Conservation (phyloP, 306 rosid genomes). For the Castanospermum australe region DNA sequence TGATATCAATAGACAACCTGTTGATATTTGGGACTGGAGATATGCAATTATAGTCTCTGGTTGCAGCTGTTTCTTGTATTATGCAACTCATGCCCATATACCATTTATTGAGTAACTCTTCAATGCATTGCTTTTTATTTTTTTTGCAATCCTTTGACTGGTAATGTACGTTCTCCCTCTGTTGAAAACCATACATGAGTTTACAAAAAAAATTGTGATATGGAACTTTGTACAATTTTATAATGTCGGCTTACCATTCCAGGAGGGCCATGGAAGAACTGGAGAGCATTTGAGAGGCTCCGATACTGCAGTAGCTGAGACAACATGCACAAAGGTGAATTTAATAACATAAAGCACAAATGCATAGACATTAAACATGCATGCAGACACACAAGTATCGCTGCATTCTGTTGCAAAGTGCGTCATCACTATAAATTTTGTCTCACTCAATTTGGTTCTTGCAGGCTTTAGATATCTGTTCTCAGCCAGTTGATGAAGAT, state of each 20-base stretch:
- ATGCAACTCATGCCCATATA: background rate
- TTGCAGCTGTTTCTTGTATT: background rate
- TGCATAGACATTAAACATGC: background rate
- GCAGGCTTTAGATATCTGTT: slow-evolving; percentile 65
- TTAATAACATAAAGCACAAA: slow-evolving; percentile 3
- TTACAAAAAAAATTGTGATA: background rate
- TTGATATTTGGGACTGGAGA: background rate
- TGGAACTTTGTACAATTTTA: background rate
- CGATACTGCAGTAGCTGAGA: slow-evolving; percentile 51
- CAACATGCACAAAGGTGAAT: slow-evolving; percentile 57
- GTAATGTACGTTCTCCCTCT: slow-evolving; percentile 2
- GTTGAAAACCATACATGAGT: background rate
- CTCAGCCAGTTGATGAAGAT: slow-evolving; percentile 52
- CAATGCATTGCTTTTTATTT: background rate
- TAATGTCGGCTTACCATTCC: slow-evolving; percentile 19
- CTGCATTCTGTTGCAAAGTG: background rate
- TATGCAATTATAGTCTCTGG: slow-evolving; percentile 4
- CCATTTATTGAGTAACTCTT: background rate
- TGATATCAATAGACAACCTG: background rate
- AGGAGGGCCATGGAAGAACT: slow-evolving; percentile 52
- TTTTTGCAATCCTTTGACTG: background rate
- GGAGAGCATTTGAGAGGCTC: slow-evolving; percentile 49
- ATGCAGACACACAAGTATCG: background rate
- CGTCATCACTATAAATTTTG: background rate
- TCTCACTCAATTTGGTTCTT: slow-evolving; percentile 19